phyloP scores from a whole-genome alignment of 441 rosid genomes.

The Omphalea diandra region DNA sequence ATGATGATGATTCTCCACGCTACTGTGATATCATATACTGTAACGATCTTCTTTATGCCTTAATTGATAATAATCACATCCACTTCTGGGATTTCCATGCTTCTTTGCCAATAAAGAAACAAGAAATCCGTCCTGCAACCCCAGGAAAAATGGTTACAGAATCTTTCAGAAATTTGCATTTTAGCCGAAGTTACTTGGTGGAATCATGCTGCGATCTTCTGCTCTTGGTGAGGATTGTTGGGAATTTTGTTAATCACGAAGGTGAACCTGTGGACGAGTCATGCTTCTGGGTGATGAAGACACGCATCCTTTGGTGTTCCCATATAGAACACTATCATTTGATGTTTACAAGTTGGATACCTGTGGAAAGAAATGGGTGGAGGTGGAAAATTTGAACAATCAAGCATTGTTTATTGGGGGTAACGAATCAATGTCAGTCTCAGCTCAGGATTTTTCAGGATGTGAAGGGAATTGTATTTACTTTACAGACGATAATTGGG shows the following conservation, averaged over 20 bases:
- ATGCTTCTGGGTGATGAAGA: background rate
- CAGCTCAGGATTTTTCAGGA: background rate
- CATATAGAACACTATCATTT: conserved; percentile 25
- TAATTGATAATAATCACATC: background rate
- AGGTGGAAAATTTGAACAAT: conserved; percentile 22
- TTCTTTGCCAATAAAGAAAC: conserved; percentile 6
- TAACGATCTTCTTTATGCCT: conserved; percentile 15
- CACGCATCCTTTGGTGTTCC: conserved; percentile 21
- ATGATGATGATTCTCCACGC: background rate
- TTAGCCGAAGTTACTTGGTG: conserved; percentile 16
- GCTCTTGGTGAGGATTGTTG: conserved; percentile 23
- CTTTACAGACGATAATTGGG: conserved; percentile 35
- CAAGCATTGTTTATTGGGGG: conserved; percentile 33
- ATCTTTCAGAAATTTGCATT: background rate
- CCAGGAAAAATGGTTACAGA: background rate
- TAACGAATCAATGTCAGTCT: conserved; percentile 27
- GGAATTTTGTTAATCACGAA: conserved; percentile 19
- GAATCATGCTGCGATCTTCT: conserved; percentile 19
- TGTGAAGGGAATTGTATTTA: conserved; percentile 26
- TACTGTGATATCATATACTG: conserved; percentile 18
- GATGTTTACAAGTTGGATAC: conserved; percentile 29
- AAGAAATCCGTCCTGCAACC: conserved; percentile 2
- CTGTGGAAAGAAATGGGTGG: conserved; percentile 18
- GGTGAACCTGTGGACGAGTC: background rate
- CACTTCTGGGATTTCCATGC: conserved; percentile 26